Evolutionary conservation across 2,329 filamentous ascomycete species (phyloP).

Genomic region (Trematosphaeria pertusa): DNA sequence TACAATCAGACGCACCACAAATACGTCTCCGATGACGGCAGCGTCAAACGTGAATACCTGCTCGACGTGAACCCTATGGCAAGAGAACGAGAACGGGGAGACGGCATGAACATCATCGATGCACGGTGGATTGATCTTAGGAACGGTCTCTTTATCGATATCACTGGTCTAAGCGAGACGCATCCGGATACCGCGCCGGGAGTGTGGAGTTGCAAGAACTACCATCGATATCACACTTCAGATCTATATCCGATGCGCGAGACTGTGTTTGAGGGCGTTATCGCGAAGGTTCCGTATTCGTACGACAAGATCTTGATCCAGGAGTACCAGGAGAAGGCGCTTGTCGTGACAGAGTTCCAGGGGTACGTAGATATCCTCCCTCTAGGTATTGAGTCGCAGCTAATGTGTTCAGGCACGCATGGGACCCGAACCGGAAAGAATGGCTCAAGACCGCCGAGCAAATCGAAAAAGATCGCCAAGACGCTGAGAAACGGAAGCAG

Average conservation of each 20-base stretch:
- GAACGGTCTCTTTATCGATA: conserved; percentile 83
- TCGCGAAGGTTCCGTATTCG: conserved; percentile 71
- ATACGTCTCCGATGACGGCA: conserved; percentile 44
- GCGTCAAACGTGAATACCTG: conserved; percentile 64
- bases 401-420: conserved; percentile 60
- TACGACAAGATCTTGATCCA: conserved; percentile 70
- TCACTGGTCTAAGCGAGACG: conserved; percentile 76
- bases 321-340: conserved; percentile 69
- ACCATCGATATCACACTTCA: conserved; percentile 72
- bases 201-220: conserved; percentile 80
- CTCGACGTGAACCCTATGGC: conserved; percentile 80
- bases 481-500: conserved; percentile 17
- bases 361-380: conserved; percentile 56
- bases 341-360: conserved; percentile 67
- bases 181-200: conserved; percentile 66
- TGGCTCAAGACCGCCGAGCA: conserved; percentile 59
- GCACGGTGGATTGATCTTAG: conserved; percentile 79
- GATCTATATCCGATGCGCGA: conserved; percentile 79
- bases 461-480: conserved; percentile 19
- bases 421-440: conserved; percentile 64
- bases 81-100: conserved; percentile 65
- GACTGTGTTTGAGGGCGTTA: conserved; percentile 76
- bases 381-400: neutral
- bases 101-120: conserved; percentile 82
- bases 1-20: conserved; percentile 71